Evolutionary conservation across 2,329 filamentous ascomycete species (phyloP).

Genomic region (Stenocarpella maydis): DNA sequence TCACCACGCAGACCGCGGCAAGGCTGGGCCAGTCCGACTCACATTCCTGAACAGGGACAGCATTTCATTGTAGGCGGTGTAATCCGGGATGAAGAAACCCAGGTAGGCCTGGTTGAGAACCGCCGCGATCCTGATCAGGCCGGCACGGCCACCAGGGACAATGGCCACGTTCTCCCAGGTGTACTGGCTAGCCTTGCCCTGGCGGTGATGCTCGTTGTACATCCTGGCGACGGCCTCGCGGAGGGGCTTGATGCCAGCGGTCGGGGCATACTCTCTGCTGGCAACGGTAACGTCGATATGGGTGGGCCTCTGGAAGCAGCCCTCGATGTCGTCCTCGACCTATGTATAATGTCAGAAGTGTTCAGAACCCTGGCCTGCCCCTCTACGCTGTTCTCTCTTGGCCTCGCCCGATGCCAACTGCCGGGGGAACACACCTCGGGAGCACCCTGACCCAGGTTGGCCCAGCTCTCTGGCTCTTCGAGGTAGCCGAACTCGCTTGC

Average conservation of each 20-base stretch:
- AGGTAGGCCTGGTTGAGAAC: conserved; percentile 92
- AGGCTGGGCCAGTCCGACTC: conserved; percentile 41
- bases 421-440: conserved; percentile 32
- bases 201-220: conserved; percentile 91
- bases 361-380: not conserved
- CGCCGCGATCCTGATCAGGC: conserved; percentile 92
- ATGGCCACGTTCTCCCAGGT: conserved; percentile 98
- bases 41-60: conserved; percentile 91
- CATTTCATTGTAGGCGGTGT: conserved; percentile 98
- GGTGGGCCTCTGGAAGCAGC: conserved; percentile 84
- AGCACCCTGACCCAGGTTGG: conserved; percentile 76
- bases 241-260: conserved; percentile 90
- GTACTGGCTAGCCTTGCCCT: conserved; percentile 88
- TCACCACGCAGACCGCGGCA: conserved; percentile 7
- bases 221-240: conserved; percentile 88
- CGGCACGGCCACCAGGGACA: conserved; percentile 90
- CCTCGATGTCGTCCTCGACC: conserved; percentile 90
- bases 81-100: conserved; percentile 93
- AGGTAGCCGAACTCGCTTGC: conserved; percentile 88
- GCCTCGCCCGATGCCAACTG: not conserved
- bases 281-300: conserved; percentile 80
- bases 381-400: not conserved
- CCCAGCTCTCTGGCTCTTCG: conserved; percentile 84
- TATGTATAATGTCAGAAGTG: conserved; percentile 12
- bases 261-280: conserved; percentile 90